Evolutionary conservation across 345 rosid species (phyloP), one percentile per base, ranked within the genome.

Genomic region (Dimocarpus longan): DNA sequence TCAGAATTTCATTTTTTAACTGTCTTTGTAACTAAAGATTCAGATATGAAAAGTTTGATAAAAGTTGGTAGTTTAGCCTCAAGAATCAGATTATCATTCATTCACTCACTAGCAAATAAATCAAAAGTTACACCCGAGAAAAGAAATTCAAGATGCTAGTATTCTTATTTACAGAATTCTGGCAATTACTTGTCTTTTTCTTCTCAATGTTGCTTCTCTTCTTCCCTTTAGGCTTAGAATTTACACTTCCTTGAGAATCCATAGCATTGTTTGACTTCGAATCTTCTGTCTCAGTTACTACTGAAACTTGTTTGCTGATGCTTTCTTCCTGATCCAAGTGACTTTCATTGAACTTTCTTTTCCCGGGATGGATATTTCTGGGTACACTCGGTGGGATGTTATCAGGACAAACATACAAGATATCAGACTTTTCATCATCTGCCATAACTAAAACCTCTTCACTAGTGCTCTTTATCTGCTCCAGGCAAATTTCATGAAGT

Each of bases 91-190:
- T 24, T 48, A 26, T 26, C 28, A 26, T 26, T 26, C 28, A 26
- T 26, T 66, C 37, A 76, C 40, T n/a, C 5, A 32, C 54, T 15
- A 16, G 48, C 9, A 67, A 32, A 76, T 26, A 37, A 50, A 75
- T 56, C 2, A n/a, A 66, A 44, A 22, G 56, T 77, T 84, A 91
- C 65, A 88, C 86, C 7, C 66, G 81, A 66, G 90, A 78, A 82
- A 92, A 92, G 88, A 90, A 93, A 69, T 88, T 87, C 88, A 95
- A 80, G 71, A 93, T 92, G 76, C 84, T 85, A 24, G 75, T 82
- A 48, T 76, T 81, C 79, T 78, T 88, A 24, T 77, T 75, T 71
- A 80, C 89, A 26, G 83, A 76, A 62, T 52, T 78, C 80, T 40
- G 85, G 73, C 71, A 9, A 80, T 76, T 79, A 28, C 77, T 86